These are phyloP conservation scores for Pyrenophora teres DNA, from an alignment of 2,329 filamentous ascomycete species.

Conservation along the genomic window DNA sequence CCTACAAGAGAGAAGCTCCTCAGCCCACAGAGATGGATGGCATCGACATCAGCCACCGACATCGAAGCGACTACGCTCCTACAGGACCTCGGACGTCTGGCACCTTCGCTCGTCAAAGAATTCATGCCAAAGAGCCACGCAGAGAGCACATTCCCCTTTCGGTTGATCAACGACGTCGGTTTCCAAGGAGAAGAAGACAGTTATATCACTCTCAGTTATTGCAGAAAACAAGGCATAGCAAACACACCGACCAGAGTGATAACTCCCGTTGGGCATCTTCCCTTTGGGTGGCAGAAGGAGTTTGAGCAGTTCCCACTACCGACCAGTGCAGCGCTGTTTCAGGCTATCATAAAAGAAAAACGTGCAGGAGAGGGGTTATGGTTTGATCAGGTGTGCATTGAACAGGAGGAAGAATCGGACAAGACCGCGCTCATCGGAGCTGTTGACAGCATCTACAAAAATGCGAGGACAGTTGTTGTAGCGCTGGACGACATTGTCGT, in stretches of 20 bases:
- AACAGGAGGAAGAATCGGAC: conserved; percentile 49
- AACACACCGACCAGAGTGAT: conserved; percentile 31
- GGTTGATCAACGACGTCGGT: conserved; percentile 46
- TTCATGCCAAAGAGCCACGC: conserved; percentile 33
- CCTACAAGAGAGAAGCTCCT: conserved; percentile 27
- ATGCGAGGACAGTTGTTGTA: conserved; percentile 49
- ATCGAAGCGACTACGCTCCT: conserved; percentile 33
- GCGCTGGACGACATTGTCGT: conserved; percentile 50
- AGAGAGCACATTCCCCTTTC: conserved; percentile 37
- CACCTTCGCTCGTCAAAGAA: conserved; percentile 38
- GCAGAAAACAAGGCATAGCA: conserved; percentile 42
- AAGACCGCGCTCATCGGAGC: conserved; percentile 48
- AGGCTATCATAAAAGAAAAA: conserved; percentile 49
- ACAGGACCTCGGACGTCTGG: conserved; percentile 31
- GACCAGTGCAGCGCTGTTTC: conserved; percentile 46
- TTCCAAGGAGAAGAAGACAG: conserved; percentile 41
- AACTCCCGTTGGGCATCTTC: conserved; percentile 34
- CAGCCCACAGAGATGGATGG: conserved; percentile 13
- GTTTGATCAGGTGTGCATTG: conserved; percentile 54
- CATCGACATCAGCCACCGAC: conserved; percentile 6
- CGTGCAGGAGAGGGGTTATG: conserved; percentile 48
- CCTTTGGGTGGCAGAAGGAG: conserved; percentile 43
- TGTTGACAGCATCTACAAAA: conserved; percentile 51
- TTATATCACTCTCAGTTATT: conserved; percentile 53
- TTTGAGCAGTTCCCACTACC: conserved; percentile 48